Conservation (phyloP, 2,329 filamentous ascomycete genomes). For the Penicillium italicum region DNA sequence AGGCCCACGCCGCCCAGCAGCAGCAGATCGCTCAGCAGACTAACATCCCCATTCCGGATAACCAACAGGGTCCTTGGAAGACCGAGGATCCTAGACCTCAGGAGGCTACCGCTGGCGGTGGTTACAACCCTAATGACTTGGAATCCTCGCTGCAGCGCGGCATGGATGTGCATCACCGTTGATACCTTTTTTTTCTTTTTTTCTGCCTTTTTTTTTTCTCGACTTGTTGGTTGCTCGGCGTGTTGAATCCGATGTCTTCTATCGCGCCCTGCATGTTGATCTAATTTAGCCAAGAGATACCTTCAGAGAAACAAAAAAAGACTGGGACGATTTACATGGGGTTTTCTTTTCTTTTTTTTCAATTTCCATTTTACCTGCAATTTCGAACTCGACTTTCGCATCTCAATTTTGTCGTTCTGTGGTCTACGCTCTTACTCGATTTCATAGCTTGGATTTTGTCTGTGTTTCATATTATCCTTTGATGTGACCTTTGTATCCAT, state of each 20-base stretch:
- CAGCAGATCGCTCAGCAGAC: slow-evolving; percentile 42
- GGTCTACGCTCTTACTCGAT: background rate
- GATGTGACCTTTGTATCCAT: background rate
- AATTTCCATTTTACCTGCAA: background rate
- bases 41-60: slow-evolving; percentile 61
- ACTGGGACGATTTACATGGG: slow-evolving; percentile 19
- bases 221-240: slow-evolving; percentile 13
- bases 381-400: background rate
- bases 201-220: background rate
- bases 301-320: slow-evolving; percentile 24
- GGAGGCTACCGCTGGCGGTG: slow-evolving; percentile 46
- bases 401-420: background rate
- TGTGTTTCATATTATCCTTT: background rate
- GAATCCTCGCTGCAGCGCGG: slow-evolving; percentile 54
- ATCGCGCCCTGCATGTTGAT: slow-evolving; percentile 23
- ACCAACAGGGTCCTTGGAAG: slow-evolving; percentile 52
- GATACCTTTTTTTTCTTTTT: slow-evolving; percentile 6
- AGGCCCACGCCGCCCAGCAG: slow-evolving; percentile 40
- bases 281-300: slow-evolving; percentile 30
- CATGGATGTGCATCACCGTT: slow-evolving; percentile 49
- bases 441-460: background rate
- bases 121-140: slow-evolving; percentile 44
- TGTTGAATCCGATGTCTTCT: slow-evolving; percentile 11
- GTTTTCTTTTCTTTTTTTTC: slow-evolving; percentile 1
- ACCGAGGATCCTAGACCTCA: slow-evolving; percentile 63